Conservation (phyloP, 805 yeast genomes). For the Candida railenensis region DNA sequence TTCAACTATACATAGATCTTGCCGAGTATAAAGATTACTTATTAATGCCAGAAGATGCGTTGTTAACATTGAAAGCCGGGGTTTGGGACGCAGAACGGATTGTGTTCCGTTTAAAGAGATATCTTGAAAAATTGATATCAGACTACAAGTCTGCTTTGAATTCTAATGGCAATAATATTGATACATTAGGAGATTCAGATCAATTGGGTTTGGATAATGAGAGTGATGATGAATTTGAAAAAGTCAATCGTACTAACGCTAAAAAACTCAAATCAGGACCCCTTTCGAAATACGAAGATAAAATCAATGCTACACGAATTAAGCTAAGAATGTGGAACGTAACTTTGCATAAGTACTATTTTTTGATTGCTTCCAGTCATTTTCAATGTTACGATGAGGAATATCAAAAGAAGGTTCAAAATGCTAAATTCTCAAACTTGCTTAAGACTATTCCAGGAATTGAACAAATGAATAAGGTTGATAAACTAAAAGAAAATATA, state of each 20-base stretch:
- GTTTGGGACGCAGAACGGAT: conserved; percentile 29
- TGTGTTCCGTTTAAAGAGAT: conserved; percentile 19
- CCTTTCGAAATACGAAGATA: conserved; percentile 18
- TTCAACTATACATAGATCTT: conserved; percentile 48
- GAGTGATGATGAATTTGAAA: conserved; percentile 16
- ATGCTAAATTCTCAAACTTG: conserved; percentile 11
- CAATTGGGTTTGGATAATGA: conserved; percentile 16
- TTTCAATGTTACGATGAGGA: conserved; percentile 49
- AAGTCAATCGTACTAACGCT: not conserved
- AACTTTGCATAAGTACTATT: conserved; percentile 71
- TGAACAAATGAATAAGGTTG: conserved; percentile 8
- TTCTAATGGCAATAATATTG: too few relatives aligned
- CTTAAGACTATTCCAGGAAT: conserved; percentile 6
- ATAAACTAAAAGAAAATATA: conserved; percentile 16
- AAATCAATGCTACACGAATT: conserved; percentile 18
- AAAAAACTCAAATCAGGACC: conserved; percentile 3
- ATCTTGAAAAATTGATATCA: conserved; percentile 14
- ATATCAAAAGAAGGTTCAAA: conserved; percentile 23
- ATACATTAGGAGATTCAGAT: too few relatives aligned
- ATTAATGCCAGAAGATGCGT: conserved; percentile 51
- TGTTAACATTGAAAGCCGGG: conserved; percentile 43
- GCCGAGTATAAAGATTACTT: conserved; percentile 69
- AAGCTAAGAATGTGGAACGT: conserved; percentile 54
- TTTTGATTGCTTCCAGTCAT: conserved; percentile 73
- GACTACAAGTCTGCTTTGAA: conserved; percentile 7